These are phyloP conservation scores for Cystobasidium sp. DNA, from an alignment of 1,284 basidiomycete genomes.

Conservation along the genomic window DNA sequence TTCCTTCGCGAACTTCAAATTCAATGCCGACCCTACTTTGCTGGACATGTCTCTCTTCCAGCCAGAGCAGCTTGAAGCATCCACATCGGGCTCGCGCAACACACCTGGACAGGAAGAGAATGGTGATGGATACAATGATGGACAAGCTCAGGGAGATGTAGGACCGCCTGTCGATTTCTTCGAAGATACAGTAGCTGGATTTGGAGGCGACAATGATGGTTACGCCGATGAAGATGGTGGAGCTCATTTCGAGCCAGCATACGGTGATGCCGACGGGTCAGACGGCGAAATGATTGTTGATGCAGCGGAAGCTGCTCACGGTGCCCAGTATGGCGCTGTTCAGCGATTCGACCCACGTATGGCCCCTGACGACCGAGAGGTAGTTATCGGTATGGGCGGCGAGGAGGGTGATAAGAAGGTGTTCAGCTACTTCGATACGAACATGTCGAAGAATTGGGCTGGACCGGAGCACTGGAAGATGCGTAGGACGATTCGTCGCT, in stretches of 20 bases:
- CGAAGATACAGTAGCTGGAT: conserved; percentile 59
- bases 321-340: conserved; percentile 59
- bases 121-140: background rate
- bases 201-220: conserved; percentile 54
- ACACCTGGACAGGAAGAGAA: conserved; percentile 11
- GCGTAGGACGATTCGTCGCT: conserved; percentile 55
- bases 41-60: conserved; percentile 24
- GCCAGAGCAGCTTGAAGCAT: conserved; percentile 24
- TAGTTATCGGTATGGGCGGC: conserved; percentile 82
- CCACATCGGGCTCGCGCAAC: conserved; percentile 25
- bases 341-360: conserved; percentile 79
- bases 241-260: conserved; percentile 60
- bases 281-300: conserved; percentile 59
- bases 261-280: conserved; percentile 48
- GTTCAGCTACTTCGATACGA: conserved; percentile 87
- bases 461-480: conserved; percentile 99
- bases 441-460: conserved; percentile 91
- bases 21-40: conserved; percentile 65
- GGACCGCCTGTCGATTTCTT: conserved; percentile 56
- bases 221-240: conserved; percentile 56
- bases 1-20: conserved; percentile 78
- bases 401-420: conserved; percentile 64
- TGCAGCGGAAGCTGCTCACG: conserved; percentile 48
- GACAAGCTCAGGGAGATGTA: conserved; percentile 58
- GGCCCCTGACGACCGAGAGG: conserved; percentile 71